Conservation (phyloP, 2,329 filamentous ascomycete species). For the Hypoxylon sp. region DNA sequence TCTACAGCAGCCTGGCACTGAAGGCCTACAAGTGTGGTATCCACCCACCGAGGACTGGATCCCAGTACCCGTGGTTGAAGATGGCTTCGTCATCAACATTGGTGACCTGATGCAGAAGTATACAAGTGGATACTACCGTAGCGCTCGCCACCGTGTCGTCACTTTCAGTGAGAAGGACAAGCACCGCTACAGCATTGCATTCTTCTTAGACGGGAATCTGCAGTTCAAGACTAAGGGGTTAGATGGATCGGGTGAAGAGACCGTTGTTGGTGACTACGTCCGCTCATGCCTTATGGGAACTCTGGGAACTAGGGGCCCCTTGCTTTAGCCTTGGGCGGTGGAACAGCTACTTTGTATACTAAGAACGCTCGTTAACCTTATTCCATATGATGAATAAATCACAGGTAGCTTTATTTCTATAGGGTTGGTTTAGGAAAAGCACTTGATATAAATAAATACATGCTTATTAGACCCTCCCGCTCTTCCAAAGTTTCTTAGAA, state of each 20-base stretch:
- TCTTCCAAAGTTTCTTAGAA: conserved; percentile 9
- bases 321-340: neutral
- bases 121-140: conserved; percentile 50
- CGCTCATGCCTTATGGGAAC: neutral
- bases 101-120: conserved; percentile 56
- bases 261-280: neutral
- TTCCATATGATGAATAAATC: conserved; percentile 5
- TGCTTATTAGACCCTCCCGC: conserved; percentile 2
- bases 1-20: conserved; percentile 50
- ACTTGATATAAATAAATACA: neutral
- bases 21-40: conserved; percentile 29
- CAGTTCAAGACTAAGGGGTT: neutral
- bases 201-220: neutral
- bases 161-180: conserved; percentile 20
- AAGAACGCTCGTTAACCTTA: neutral
- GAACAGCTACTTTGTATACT: neutral
- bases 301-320: neutral
- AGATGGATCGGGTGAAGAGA: neutral
- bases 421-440: neutral
- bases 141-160: conserved; percentile 50
- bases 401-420: neutral
- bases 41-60: conserved; percentile 45
- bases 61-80: conserved; percentile 50
- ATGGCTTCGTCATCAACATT: conserved; percentile 57
- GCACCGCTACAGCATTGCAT: neutral